Conservation (phyloP, 805 yeast species). For the Metschnikowia kunwiensis region DNA sequence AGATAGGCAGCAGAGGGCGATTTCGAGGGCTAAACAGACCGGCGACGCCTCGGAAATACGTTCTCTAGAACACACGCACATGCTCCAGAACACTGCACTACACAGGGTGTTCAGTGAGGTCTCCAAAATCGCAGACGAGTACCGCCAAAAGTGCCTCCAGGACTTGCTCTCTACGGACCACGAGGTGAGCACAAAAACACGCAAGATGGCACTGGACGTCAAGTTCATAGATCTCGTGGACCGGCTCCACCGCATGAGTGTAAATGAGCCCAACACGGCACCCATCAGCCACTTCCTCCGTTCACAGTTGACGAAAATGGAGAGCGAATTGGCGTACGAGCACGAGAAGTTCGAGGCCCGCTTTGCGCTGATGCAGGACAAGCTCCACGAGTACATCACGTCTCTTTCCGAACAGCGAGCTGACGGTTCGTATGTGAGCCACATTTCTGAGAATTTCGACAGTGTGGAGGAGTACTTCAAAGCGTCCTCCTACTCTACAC, state of each 20-base stretch:
- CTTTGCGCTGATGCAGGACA: constrained; percentile 36
- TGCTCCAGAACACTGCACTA: constrained; percentile 29
- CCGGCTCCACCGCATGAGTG: constrained; percentile 34
- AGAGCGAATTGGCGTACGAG: constrained; percentile 35
- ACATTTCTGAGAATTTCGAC: constrained; percentile 38
- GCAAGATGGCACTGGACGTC: constrained; percentile 22
- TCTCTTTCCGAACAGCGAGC: constrained; percentile 30
- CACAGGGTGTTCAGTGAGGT: constrained; percentile 31
- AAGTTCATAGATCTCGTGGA: constrained; percentile 40
- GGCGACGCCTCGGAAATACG: constrained; percentile 11
- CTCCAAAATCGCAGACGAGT: constrained; percentile 32
- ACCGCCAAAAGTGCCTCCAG: constrained; percentile 32
- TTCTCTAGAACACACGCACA: constrained; percentile 24
- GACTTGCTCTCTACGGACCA: constrained; percentile 40
- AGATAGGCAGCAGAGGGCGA: constrained; percentile 10
- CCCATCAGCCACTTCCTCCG: constrained; percentile 37
- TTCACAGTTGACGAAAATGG: constrained; percentile 30
- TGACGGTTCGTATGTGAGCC: constrained; percentile 36
- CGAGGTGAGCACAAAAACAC: constrained; percentile 21
- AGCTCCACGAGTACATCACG: constrained; percentile 34
- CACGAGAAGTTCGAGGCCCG: constrained; percentile 34
- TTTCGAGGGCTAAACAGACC: constrained; percentile 8
- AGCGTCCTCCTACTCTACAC: constrained; percentile 26
- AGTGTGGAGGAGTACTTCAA: constrained; percentile 34
- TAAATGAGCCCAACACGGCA: constrained; percentile 20